Evolutionary conservation across 768 basidiomycete genomes (phyloP).

Genomic region (Phanerochaete carnosa): DNA sequence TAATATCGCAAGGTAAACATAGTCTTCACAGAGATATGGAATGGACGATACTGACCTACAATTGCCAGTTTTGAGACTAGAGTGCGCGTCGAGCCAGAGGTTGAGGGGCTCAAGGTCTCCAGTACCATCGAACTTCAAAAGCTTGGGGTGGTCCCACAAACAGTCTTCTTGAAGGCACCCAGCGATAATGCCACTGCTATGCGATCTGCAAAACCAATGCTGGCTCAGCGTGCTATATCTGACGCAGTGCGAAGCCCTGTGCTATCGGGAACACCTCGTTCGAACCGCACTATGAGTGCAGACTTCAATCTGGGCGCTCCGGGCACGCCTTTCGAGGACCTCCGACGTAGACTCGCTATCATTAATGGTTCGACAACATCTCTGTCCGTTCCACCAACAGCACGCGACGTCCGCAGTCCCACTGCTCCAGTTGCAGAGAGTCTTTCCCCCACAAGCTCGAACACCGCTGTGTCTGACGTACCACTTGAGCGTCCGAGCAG

Average conservation of each 20-base stretch:
- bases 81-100: constrained; percentile 56
- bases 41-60: background rate
- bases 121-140: constrained; percentile 80
- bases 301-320: constrained; percentile 40
- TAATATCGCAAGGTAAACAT: constrained; percentile 67
- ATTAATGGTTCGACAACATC: constrained; percentile 74
- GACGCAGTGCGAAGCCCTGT: constrained; percentile 38
- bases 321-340: constrained; percentile 71
- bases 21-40: background rate
- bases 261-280: constrained; percentile 42
- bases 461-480: constrained; percentile 22
- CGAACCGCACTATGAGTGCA: constrained; percentile 44
- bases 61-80: constrained; percentile 62
- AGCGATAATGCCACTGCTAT: constrained; percentile 32
- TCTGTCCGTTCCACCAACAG: constrained; percentile 40
- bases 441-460: constrained; percentile 13
- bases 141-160: constrained; percentile 86
- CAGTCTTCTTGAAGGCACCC: constrained; percentile 71
- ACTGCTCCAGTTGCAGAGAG: constrained; percentile 34
- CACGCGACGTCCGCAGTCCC: constrained; percentile 44
- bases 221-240: constrained; percentile 14
- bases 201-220: constrained; percentile 36
- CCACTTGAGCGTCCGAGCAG: constrained; percentile 61
- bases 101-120: constrained; percentile 59
- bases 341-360: constrained; percentile 69